phyloP scores from a whole-genome alignment of 371 early-diverging fungal genomes.

The Zychaea mexicana region DNA sequence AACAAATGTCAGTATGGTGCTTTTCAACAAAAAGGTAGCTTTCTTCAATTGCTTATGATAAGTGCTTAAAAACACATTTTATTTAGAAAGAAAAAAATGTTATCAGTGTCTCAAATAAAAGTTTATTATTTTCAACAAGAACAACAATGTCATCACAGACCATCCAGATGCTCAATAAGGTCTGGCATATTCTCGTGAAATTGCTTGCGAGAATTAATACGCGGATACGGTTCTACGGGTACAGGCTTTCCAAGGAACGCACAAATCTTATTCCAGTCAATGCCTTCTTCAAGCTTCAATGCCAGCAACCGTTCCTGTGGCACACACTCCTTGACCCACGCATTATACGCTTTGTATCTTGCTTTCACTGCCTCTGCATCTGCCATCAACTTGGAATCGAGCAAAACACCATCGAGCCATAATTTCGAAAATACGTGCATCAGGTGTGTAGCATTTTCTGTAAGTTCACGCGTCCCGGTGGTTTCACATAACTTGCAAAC shows the following conservation, averaged over 20 bases:
- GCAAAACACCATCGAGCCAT: slow-evolving; percentile 18
- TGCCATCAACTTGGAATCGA: slow-evolving; percentile 4
- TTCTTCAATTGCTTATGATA: too few relatives aligned
- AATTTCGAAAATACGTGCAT: slow-evolving; percentile 9
- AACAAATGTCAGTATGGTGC: too few relatives aligned
- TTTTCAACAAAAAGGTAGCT: too few relatives aligned
- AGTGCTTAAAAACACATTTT: too few relatives aligned
- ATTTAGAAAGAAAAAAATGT: too few relatives aligned
- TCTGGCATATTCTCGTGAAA: background rate
- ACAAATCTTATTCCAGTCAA: slow-evolving; percentile 17
- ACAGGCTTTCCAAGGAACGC: slow-evolving; percentile 17
- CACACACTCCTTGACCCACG: slow-evolving; percentile 26
- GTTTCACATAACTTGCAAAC: background rate
- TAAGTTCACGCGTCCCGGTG: background rate
- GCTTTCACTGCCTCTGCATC: slow-evolving; percentile 11
- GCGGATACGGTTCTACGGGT: slow-evolving; percentile 15
- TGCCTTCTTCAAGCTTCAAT: slow-evolving; percentile 33
- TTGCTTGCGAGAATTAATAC: slow-evolving; percentile 2
- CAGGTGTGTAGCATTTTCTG: too few relatives aligned
- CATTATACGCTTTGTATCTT: slow-evolving; percentile 24
- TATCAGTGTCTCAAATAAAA: too few relatives aligned
- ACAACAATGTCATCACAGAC: too few relatives aligned
- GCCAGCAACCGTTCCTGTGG: slow-evolving; percentile 26
- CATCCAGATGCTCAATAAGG: too few relatives aligned
- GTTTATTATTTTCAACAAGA: too few relatives aligned